Percentiles rank a stretch among this genome's conserved stretches.
These are phyloP conservation scores for Butyriboletus appendiculatus DNA, from an alignment of 1,284 basidiomycete species.

Conservation along the genomic window DNA sequence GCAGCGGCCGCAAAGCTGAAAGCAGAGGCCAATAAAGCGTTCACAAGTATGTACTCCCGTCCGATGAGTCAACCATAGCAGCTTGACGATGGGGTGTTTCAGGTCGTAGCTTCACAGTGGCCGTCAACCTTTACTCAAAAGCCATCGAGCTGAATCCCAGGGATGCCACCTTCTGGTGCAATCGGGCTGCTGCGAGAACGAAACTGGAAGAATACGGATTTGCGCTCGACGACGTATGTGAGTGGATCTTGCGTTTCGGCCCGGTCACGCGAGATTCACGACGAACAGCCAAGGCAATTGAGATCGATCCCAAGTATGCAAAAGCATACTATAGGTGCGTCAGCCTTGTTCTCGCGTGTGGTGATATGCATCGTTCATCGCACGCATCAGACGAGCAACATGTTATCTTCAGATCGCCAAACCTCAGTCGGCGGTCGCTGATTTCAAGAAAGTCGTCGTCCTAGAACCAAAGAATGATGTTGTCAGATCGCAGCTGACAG, in stretches of 20 bases:
- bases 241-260: constrained; percentile 32
- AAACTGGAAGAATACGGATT: constrained; percentile 84
- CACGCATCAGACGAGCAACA: constrained; percentile 71
- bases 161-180: constrained; percentile 79
- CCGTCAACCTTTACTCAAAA: constrained; percentile 74
- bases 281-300: constrained; percentile 76
- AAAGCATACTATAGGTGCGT: constrained; percentile 86
- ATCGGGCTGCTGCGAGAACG: constrained; percentile 77
- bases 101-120: constrained; percentile 61
- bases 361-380: constrained; percentile 6
- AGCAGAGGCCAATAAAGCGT: constrained; percentile 84
- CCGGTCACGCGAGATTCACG: constrained; percentile 18
- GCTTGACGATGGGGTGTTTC: constrained; percentile 4
- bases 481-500: constrained; percentile 80
- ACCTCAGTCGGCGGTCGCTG: constrained; percentile 79
- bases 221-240: constrained; percentile 76
- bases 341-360: neutral
- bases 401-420: constrained; percentile 91
- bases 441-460: constrained; percentile 86
- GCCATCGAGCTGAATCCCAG: constrained; percentile 80
- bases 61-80: constrained; percentile 1
- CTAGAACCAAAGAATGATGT: constrained; percentile 88
- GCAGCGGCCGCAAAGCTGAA: constrained; percentile 73
- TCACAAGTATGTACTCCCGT: constrained; percentile 52
- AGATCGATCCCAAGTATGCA: constrained; percentile 87